Evolutionary conservation across 2,329 filamentous ascomycete genomes (phyloP), one percentile per base, ranked within the genome.

Genomic region (Monosporascus sp.): DNA sequence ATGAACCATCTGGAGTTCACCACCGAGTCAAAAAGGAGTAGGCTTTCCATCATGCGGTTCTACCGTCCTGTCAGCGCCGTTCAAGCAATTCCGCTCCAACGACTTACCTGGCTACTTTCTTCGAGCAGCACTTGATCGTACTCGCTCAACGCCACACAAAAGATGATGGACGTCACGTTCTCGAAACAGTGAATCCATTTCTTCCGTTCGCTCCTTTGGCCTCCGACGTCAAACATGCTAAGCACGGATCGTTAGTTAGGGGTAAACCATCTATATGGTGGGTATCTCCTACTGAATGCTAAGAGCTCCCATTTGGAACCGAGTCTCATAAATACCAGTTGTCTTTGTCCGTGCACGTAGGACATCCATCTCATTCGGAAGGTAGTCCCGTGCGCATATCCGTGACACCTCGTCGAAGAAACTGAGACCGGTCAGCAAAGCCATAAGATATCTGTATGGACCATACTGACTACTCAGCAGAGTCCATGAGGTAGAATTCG

Each of bases 181-280:
- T 99, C 94, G 72, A 99, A 99, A 76, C 94, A 99, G 75, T 99
- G 94, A 69, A 99, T 99, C 94, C 94, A 99, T 77, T 99, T 99
- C 79, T 99, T 99, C 58, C 94, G 84, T 74, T 99, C 94, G 71
- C 93, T 97, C 69, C 94, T 81, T 74, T 99, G 94, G 24, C 94
- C 94, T 58, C 94, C 94, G 5, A 99, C 94, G 71, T 99, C 94
- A 69, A 99, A 99, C 94, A 99, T 99, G 76, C 93, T 97, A 68
- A 24, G 51, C 45, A 24, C 27, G 20, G 19, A 43, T 45, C 26
- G 63, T 70, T 61, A 71, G 68, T 9, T 11, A 19, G 31, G 24
- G 41, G 6, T 7, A 19, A n/a, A 7, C 17, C 5, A 8, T 20
- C 22, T 9, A 36, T 11, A 46, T 11, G 4, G 17, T 17, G 22